These are phyloP conservation scores for Backusella tarrabulga DNA, from an alignment of 192 early-diverging fungal genomes.

Conservation along the genomic window DNA sequence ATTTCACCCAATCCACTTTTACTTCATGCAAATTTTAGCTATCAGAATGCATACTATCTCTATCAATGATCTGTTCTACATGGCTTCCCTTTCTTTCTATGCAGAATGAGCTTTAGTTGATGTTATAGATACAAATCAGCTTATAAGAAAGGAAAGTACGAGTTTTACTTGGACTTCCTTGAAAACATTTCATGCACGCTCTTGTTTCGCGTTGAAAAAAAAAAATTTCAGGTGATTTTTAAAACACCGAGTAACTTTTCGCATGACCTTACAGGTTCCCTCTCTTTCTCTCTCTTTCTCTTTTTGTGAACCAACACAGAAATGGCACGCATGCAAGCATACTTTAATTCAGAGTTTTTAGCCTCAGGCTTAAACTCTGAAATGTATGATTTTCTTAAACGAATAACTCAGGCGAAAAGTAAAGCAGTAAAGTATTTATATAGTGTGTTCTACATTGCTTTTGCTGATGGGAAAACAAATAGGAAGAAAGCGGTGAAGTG, in stretches of 20 bases:
- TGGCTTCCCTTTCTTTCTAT: no score
- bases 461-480: not conserved
- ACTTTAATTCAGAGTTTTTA: slow-evolving; percentile 27
- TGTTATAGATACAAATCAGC: no score
- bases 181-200: no score
- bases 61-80: no score
- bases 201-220: no score
- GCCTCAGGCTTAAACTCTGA: slow-evolving; percentile 26
- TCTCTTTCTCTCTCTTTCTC: not conserved
- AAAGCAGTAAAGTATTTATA: slow-evolving; percentile 23
- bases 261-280: not conserved
- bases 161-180: no score
- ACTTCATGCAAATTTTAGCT: no score
- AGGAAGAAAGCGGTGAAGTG: slow-evolving; percentile 29
- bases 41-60: no score
- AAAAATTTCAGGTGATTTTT: no score
- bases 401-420: slow-evolving; percentile 19
- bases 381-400: slow-evolving; percentile 24
- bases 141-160: no score
- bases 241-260: not conserved
- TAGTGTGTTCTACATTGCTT: not conserved
- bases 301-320: not conserved
- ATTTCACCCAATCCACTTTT: no score
- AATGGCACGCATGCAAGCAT: slow-evolving; percentile 4
- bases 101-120: no score